Evolutionary conservation across 139 green algal species (phyloP).

Genomic region (Coelastrella sp.): DNA sequence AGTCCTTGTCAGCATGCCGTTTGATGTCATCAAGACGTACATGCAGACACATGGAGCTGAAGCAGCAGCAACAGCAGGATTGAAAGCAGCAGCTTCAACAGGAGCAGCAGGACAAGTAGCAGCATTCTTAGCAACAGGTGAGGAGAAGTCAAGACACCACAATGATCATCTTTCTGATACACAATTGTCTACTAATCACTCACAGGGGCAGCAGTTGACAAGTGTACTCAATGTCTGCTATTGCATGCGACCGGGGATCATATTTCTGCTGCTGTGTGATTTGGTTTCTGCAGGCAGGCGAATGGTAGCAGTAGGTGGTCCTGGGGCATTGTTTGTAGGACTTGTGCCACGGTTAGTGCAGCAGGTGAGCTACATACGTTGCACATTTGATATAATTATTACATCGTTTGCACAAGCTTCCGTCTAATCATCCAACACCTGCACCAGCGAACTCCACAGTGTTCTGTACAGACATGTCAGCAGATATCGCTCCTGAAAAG

Average conservation of each 20-base stretch:
- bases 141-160: too few species aligned
- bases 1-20: conserved; percentile 66
- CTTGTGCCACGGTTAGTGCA: conserved; percentile 69
- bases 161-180: too few species aligned
- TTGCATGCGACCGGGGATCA: too few species aligned
- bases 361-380: conserved; percentile 13
- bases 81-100: conserved; percentile 16
- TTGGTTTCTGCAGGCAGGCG: conserved; percentile 58
- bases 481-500: too few species aligned
- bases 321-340: conserved; percentile 70
- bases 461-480: too few species aligned
- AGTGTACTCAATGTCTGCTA: too few species aligned
- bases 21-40: conserved; percentile 73
- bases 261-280: too few species aligned
- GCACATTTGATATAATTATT: too few species aligned
- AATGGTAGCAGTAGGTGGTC: conserved; percentile 57
- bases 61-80: not conserved
- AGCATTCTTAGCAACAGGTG: conserved; percentile 31
- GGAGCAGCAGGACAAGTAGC: conserved; percentile 8
- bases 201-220: too few species aligned
- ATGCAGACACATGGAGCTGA: conserved; percentile 64
- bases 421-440: too few species aligned
- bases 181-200: too few species aligned
- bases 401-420: not conserved
- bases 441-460: too few species aligned